Evolutionary conservation across 371 early-diverging fungal species (phyloP), one percentile per base, ranked within the genome.

Genomic region (Lichtheimia ornata): DNA sequence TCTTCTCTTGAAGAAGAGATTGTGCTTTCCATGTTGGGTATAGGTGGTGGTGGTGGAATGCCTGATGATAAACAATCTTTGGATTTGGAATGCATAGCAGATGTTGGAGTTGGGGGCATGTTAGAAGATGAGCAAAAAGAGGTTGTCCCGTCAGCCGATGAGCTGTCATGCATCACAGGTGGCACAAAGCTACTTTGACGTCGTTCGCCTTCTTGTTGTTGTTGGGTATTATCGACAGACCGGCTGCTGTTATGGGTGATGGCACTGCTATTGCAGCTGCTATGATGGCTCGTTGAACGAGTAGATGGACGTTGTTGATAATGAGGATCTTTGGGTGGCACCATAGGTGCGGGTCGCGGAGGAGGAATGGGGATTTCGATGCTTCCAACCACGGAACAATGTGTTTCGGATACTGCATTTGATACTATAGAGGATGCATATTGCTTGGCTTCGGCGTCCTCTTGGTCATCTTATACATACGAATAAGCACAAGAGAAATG

Each of bases 331-430:
- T 47, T 47, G 47, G 47, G 47, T 47, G 47, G 47, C 47, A 47
- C 47, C 22, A 22, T 22, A n/a, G 47, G 47, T 47, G 47, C 18
- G 6, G 47, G 47, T 22, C 18, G 47, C 22, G 47, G 47, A n/a
- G 47, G 47, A 18, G 47, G 47, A 18, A 22, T 22, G 17, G 47
- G 47, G 47, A 47, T 47, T 47, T 47, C 47, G n/a, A 18, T 35
- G 11, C 35, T 35, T 35, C 11, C 35, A 35, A 35, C 35, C 35
- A 35, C 35, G 47, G 47, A n/a, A 18, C 18, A 22, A 17, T 47
- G 35, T 47, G 47, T 47, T 47, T 47, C 47, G 47, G 47, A 47
- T 47, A 22, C 47, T 47, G 47, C 47, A 47, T 18, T 47, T n/a
- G 47, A 47, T n/a, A 9, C 47, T 22, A 47, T 22, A 17, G 22